Percentiles rank a stretch among this genome's conserved stretches.
Conservation (phyloP, 2,329 filamentous ascomycete species). For the Paecilomyces sp. region DNA sequence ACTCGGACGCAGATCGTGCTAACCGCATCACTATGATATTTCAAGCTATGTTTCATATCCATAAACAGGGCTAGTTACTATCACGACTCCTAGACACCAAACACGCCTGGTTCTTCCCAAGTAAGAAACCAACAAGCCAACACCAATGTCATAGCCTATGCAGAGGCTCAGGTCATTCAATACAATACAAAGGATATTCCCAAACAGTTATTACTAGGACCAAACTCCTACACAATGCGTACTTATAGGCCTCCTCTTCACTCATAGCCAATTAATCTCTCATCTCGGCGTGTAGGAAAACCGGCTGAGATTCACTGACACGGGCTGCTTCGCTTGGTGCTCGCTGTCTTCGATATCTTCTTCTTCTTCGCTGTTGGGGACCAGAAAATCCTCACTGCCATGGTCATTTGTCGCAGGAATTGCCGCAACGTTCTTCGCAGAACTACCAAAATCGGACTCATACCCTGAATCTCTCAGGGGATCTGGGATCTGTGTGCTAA, state of each 20-base stretch:
- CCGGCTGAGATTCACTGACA: constrained; percentile 26
- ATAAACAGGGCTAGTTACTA: not conserved
- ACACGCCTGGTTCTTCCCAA: not conserved
- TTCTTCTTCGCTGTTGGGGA: constrained; percentile 45
- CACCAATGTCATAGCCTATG: not conserved
- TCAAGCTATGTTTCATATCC: not conserved
- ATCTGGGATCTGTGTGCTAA: constrained; percentile 9
- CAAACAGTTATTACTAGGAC: not conserved
- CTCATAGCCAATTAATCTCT: not conserved
- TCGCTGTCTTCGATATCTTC: constrained; percentile 20
- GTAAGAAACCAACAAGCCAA: not conserved
- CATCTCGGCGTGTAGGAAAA: constrained; percentile 28
- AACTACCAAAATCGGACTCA: constrained; percentile 8
- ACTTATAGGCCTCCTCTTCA: not conserved
- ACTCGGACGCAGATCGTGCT: not conserved
- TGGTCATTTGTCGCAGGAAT: constrained; percentile 7
- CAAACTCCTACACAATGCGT: constrained; percentile 7
- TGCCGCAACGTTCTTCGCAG: not conserved
- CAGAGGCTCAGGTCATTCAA: not conserved
- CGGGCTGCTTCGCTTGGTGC: constrained; percentile 6
- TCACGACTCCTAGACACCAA: not conserved
- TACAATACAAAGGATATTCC: not conserved
- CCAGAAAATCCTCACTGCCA: constrained; percentile 47
- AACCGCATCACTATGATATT: not conserved
- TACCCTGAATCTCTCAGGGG: constrained; percentile 7